Evolutionary conservation across 768 basidiomycete genomes (phyloP), one percentile per base, ranked within the genome.

Genomic region (Lactarius indigo): DNA sequence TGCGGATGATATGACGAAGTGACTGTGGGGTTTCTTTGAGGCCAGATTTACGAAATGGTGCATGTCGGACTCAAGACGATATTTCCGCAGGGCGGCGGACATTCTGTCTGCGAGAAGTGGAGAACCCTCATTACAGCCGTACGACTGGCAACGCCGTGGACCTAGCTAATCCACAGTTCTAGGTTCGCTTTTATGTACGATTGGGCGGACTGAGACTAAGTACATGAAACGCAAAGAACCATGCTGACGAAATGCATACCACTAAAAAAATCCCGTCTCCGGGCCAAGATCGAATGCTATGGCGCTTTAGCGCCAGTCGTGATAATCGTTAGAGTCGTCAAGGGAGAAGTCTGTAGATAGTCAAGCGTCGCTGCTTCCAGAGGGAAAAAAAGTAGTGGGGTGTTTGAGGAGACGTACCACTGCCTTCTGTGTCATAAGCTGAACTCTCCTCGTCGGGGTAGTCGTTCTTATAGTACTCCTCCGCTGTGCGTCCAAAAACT

Each of bases 391-490:
- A 31, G 26, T 13, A 13, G 52, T 9, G 28, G 61, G 17, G 57
- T 3, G 41, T 8, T 58, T 15, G 33, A 57, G 35, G 17, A 13
- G 20, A 54, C 65, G 35, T 37, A 71, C 66, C 70, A 28, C 55
- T 54, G 28, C 78, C 79, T 2, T 77, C 73, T 31, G 31, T 15
- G 23, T 68, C 69, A 12, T 78, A 77, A 30, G 80, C 77, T 2
- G 66, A 65, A 60, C 68, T 69, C 44, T 87, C 85, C 58, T 88
- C 91, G 31, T 91, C 90, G 6, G 91, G 91, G 70, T 93, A 93
- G 73, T 93, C 91, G 66, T 93, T 93, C 72, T 85, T 90, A 76
- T 91, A 92, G 72, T 87, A 91, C 69, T 91, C 90, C 75, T 93
- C 91, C 20, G 87, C 91, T 92, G 71, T 6, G 61, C 9, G 56